Evolutionary conservation across 2,329 filamentous ascomycete species (phyloP).

Genomic region (Trichoderma sp.): DNA sequence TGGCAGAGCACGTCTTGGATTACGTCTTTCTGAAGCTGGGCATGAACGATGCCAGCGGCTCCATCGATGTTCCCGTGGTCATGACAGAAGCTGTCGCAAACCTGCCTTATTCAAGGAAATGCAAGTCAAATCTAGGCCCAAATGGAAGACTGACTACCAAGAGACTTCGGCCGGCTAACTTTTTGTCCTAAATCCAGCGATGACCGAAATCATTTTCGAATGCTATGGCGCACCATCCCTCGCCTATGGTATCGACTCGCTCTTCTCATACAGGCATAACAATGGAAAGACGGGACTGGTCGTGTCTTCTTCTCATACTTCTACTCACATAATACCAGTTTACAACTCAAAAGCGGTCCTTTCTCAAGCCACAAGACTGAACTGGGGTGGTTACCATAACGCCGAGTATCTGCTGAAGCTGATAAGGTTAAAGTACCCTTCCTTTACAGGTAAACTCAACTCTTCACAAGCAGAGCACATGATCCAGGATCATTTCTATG

Average conservation of each 20-base stretch:
- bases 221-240: constrained; percentile 88
- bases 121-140: constrained; percentile 49
- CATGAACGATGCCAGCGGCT: constrained; percentile 70
- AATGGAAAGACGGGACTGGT: constrained; percentile 83
- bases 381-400: constrained; percentile 90
- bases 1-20: constrained; percentile 90
- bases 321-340: constrained; percentile 93
- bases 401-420: constrained; percentile 91
- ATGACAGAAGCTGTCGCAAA: constrained; percentile 97
- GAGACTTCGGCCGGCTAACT: neutral
- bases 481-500: constrained; percentile 83
- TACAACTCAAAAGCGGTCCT: constrained; percentile 82
- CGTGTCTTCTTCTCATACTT: constrained; percentile 86
- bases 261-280: constrained; percentile 95
- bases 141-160: too few species aligned
- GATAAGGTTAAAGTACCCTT: constrained; percentile 85
- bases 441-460: constrained; percentile 82
- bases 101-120: constrained; percentile 80
- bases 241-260: constrained; percentile 90
- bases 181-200: constrained; percentile 54
- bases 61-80: constrained; percentile 81
- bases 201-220: constrained; percentile 97
- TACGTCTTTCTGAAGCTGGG: constrained; percentile 94
- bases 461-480: constrained; percentile 84
- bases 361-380: constrained; percentile 80